phyloP scores from a whole-genome alignment of 2,329 filamentous ascomycete species.

The Calonectria naviculata region DNA sequence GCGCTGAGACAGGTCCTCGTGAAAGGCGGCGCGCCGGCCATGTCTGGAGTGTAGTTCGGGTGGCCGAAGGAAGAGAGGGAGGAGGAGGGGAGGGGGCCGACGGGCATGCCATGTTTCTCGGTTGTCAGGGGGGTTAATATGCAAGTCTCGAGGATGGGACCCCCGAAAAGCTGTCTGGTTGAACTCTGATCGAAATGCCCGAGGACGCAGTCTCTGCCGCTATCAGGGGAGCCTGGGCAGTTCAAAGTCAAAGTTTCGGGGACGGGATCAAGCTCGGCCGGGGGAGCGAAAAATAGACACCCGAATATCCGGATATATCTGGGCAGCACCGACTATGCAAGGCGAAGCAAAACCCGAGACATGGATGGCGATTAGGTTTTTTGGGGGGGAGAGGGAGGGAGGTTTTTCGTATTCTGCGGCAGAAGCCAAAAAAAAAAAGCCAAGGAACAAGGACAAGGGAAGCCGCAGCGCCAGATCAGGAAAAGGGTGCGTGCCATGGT shows the following conservation, averaged over 20 bases:
- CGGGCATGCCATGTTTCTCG: background rate
- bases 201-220: background rate
- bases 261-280: too few species aligned
- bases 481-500: constrained; percentile 2
- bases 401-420: background rate
- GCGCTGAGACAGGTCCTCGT: background rate
- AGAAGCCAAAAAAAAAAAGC: background rate
- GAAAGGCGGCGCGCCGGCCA: background rate
- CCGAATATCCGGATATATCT: background rate
- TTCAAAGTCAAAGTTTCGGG: background rate
- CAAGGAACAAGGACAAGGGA: background rate
- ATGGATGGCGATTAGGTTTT: background rate
- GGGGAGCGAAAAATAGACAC: background rate
- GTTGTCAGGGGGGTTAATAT: background rate
- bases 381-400: background rate
- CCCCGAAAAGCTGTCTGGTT: background rate
- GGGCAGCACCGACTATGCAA: background rate
- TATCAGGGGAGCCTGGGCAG: background rate
- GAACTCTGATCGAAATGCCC: background rate
- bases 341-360: background rate
- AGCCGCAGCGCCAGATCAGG: background rate
- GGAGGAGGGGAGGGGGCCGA: background rate
- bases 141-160: background rate
- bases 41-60: background rate
- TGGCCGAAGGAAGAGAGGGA: background rate